Conservation (phyloP, 495 filamentous ascomycete species). For the Annulohypoxylon stygium region DNA sequence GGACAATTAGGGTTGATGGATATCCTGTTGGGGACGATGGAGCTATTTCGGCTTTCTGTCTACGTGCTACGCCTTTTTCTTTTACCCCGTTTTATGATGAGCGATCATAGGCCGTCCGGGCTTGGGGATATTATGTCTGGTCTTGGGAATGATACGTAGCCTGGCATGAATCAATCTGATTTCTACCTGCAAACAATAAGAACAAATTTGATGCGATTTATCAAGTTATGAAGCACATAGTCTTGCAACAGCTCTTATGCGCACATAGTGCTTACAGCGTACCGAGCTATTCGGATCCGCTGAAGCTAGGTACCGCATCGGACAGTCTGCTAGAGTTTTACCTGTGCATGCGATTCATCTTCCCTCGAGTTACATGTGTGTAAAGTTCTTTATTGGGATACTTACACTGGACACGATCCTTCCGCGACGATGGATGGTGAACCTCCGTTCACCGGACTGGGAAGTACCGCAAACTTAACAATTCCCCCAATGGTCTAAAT, state of each 20-base stretch:
- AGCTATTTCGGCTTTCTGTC: neutral
- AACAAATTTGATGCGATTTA: conserved; percentile 12
- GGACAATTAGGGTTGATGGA: neutral
- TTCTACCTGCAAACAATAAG: conserved; percentile 30
- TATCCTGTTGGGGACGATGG: conserved; percentile 1
- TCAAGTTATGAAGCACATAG: conserved; percentile 2
- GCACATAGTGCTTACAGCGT: neutral
- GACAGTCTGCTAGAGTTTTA: neutral
- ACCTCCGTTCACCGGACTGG: conserved; percentile 1
- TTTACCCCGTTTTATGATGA: conserved; percentile 11
- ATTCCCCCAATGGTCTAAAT: neutral
- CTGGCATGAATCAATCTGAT: conserved; percentile 23
- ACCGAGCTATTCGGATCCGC: neutral
- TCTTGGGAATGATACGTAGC: conserved; percentile 17
- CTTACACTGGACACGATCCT: neutral
- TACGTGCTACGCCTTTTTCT: conserved; percentile 6
- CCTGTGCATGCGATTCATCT: neutral
- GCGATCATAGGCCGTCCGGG: conserved; percentile 1
- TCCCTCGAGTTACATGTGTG: neutral
- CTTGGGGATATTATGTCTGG: neutral
- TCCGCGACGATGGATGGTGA: conserved; percentile 2
- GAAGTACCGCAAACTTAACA: conserved; percentile 1
- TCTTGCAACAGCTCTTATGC: no score
- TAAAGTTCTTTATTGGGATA: neutral
- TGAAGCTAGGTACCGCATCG: neutral